phyloP scores from a whole-genome alignment of 495 filamentous ascomycete genomes.

The Penicillium ochrochloron region DNA sequence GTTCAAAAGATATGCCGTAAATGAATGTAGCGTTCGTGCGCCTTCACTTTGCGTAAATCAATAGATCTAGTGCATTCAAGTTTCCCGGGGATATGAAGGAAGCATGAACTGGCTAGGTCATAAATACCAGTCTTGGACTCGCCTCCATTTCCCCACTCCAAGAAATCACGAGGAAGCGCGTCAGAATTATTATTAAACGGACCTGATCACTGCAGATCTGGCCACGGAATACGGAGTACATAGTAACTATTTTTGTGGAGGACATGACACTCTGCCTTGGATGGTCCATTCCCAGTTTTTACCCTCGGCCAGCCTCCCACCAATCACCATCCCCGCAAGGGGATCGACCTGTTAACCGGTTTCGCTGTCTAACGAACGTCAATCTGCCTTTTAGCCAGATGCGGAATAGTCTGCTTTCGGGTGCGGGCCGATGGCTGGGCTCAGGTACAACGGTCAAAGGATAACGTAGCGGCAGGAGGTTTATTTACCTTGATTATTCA shows the following conservation, averaged over 20 bases:
- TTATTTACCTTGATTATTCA: neutral
- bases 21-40: too few species aligned
- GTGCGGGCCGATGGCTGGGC: neutral
- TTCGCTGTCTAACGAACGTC: neutral
- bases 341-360: neutral
- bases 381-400: neutral
- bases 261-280: neutral
- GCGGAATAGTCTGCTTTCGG: neutral
- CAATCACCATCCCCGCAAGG: neutral
- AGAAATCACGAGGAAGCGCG: neutral
- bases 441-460: neutral
- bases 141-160: neutral
- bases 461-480: neutral
- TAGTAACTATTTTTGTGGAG: neutral
- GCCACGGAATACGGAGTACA: too few species aligned
- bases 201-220: neutral
- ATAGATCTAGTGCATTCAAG: too few species aligned
- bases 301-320: neutral
- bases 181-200: neutral
- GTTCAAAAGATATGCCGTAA: too few species aligned
- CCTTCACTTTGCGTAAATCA: too few species aligned
- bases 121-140: neutral
- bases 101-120: neutral
- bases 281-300: neutral
- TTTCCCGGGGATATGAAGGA: neutral